These are phyloP conservation scores for Phytophthora pistaciae DNA, from an alignment of 352 stramenopile species.

Conservation along the genomic window DNA sequence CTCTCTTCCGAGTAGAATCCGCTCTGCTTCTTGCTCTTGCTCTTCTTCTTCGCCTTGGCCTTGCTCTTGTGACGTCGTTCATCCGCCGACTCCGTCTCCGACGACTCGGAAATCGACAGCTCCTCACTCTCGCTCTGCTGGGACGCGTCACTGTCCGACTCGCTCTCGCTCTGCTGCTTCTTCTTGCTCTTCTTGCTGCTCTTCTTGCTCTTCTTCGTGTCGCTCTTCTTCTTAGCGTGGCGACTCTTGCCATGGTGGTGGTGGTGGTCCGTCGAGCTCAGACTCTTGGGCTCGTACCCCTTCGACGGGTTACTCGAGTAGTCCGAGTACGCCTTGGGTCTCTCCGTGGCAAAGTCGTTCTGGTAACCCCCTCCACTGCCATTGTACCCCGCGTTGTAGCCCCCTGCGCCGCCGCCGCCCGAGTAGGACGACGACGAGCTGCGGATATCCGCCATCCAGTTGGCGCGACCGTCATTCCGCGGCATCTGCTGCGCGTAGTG, in stretches of 20 bases:
- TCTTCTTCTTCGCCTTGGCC: conserved; percentile 42
- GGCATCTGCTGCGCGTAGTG: conserved; percentile 52
- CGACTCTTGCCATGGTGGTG: conserved; percentile 34
- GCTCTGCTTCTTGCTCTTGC: conserved; percentile 40
- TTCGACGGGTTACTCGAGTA: neutral
- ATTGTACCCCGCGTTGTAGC: conserved; percentile 25
- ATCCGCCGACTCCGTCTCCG: conserved; percentile 42
- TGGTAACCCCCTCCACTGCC: conserved; percentile 52
- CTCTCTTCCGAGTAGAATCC: conserved; percentile 53
- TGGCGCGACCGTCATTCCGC: conserved; percentile 74
- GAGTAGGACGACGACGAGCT: conserved; percentile 49
- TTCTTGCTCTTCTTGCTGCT: conserved; percentile 44
- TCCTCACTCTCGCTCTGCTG: conserved; percentile 30
- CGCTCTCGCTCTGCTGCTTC: conserved; percentile 33
- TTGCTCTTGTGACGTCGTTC: conserved; percentile 34
- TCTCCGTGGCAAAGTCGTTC: conserved; percentile 78
- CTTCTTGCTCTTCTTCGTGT: conserved; percentile 49
- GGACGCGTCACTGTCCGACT: conserved; percentile 20
- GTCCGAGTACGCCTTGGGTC: conserved; percentile 47
- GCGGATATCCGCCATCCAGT: conserved; percentile 83
- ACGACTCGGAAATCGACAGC: conserved; percentile 30
- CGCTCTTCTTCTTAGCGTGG: conserved; percentile 54
- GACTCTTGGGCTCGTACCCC: conserved; percentile 25
- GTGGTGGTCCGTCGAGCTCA: conserved; percentile 7
- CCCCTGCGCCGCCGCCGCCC: conserved; percentile 3